Percentiles rank a stretch among this genome's conserved stretches.
These are phyloP conservation scores for Hymenoscyphus fructigenus DNA, from an alignment of 2,329 filamentous ascomycete genomes.

Conservation along the genomic window DNA sequence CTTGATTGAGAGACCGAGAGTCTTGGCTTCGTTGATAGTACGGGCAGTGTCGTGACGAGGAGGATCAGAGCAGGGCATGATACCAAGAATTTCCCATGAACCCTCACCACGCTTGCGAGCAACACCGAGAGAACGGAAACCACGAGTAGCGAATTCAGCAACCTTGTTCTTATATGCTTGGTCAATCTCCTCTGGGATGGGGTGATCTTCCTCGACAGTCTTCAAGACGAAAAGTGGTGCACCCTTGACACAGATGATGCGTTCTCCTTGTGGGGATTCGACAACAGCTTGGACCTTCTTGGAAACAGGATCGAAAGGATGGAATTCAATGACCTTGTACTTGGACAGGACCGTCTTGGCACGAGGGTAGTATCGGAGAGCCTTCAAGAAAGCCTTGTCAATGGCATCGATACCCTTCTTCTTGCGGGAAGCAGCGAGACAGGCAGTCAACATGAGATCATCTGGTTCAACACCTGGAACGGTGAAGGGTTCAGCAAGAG, in stretches of 20 bases:
- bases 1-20: conserved; percentile 85
- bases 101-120: conserved; percentile 82
- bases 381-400: conserved; percentile 91
- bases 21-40: conserved; percentile 87
- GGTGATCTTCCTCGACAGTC: conserved; percentile 82
- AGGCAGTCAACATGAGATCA: conserved; percentile 90
- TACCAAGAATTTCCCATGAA: conserved; percentile 88
- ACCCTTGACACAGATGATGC: conserved; percentile 87
- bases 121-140: conserved; percentile 91
- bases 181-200: conserved; percentile 73
- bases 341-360: conserved; percentile 78
- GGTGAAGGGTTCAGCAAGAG: conserved; percentile 79
- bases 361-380: conserved; percentile 76
- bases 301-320: conserved; percentile 87
- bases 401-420: conserved; percentile 95
- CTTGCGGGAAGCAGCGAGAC: conserved; percentile 85
- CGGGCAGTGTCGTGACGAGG: conserved; percentile 87
- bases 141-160: conserved; percentile 85
- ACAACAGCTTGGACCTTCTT: conserved; percentile 89
- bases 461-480: conserved; percentile 79
- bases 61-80: conserved; percentile 92
- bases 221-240: conserved; percentile 84
- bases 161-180: conserved; percentile 90
- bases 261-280: conserved; percentile 78
- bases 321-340: conserved; percentile 83